phyloP scores from a whole-genome alignment of 306 rosid species.

The Trifolium fragiferum region DNA sequence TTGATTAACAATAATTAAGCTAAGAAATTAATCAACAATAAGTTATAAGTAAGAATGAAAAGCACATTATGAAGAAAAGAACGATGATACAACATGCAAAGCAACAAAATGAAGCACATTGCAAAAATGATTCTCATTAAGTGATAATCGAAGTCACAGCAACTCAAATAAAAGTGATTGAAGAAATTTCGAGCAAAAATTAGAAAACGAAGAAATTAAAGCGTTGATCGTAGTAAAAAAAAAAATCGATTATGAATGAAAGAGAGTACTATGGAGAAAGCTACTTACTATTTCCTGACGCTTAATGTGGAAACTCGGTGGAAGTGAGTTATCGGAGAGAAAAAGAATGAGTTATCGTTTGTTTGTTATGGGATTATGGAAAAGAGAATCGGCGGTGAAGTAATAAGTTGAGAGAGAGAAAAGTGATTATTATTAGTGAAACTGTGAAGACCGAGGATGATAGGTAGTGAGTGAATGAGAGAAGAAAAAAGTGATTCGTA shows the following conservation, averaged over 20 bases:
- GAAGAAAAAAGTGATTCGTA: not conserved
- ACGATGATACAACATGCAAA: not conserved
- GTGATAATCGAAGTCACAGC: not conserved
- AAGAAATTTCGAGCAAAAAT: not conserved
- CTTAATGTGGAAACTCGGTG: not conserved
- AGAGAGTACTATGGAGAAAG: not conserved
- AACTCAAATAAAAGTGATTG: not conserved
- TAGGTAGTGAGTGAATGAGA: not conserved
- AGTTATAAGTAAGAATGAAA: constrained; percentile 36
- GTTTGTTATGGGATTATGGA: too few relatives aligned
- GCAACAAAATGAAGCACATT: not conserved
- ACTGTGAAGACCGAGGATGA: too few relatives aligned
- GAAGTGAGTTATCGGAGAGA: not conserved
- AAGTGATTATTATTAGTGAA: too few relatives aligned
- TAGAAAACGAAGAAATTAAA: too few relatives aligned
- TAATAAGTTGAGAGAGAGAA: too few relatives aligned
- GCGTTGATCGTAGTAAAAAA: not conserved
- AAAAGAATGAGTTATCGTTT: not conserved
- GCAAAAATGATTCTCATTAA: not conserved
- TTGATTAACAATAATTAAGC: not conserved
- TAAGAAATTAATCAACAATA: constrained; percentile 33
- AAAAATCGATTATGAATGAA: not conserved
- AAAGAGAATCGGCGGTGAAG: too few relatives aligned
- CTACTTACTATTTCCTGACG: not conserved
- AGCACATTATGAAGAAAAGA: constrained; percentile 53